phyloP scores from a whole-genome alignment of 1,284 basidiomycete genomes.

The Cutaneotrichosporon sp. region DNA sequence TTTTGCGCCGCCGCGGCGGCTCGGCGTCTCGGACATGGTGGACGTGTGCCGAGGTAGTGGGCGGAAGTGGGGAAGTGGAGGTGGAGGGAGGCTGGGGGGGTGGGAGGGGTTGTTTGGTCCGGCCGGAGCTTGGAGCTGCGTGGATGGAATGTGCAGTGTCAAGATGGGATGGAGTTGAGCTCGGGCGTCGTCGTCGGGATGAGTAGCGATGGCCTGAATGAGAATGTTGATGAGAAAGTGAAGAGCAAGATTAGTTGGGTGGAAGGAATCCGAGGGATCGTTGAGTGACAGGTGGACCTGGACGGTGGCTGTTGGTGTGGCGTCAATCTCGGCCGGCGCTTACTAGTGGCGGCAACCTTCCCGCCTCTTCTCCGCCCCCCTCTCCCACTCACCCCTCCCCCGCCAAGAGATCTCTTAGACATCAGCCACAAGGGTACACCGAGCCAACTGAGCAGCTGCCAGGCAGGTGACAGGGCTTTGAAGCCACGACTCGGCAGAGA shows the following conservation, averaged over 20 bases:
- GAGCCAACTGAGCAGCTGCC: neutral
- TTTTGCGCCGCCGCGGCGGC: neutral
- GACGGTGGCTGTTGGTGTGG: neutral
- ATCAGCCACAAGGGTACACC: too few species aligned
- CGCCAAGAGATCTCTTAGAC: too few species aligned
- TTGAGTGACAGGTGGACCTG: too few species aligned
- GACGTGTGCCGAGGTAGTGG: neutral
- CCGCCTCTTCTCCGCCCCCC: neutral
- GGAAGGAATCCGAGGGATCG: neutral
- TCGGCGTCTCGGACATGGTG: constrained; percentile 1
- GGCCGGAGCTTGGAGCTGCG: neutral
- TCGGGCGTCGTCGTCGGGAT: neutral
- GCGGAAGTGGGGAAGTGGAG: neutral
- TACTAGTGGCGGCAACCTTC: neutral
- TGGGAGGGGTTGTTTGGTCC: neutral
- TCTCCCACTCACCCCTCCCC: neutral
- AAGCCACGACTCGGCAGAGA: neutral
- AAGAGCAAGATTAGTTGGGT: neutral
- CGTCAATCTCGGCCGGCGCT: neutral
- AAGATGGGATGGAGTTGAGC: neutral
- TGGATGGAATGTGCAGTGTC: neutral
- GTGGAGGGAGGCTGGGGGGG: neutral
- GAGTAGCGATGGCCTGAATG: neutral
- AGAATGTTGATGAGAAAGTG: constrained; percentile 1
- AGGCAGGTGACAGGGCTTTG: neutral